Base-by-base conservation (phyloP, 345 rosid genomes). In the Lumnitzera racemosa region DNA sequence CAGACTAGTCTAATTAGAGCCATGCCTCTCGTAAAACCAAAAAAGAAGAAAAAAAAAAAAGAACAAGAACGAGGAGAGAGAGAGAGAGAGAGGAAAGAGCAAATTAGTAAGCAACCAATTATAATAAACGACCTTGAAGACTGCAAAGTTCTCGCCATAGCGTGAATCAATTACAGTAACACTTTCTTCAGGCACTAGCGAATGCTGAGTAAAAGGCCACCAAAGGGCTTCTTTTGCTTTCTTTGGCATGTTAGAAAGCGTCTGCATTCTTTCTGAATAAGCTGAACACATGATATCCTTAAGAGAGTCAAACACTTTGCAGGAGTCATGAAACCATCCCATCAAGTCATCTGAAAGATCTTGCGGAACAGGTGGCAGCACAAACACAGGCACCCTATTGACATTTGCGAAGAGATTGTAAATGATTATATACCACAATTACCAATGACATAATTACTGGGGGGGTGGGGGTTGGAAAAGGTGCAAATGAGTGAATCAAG, bases 121-220 rank as follows among this genome's bases (percentile, higher is more conserved):
- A 13, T 51, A 64, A 20, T 50, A 46, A 73, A 72, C 59, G 68
- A 90, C 97, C 97, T 94, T 82, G 75, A 79, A 90, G 41, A 94
- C 75, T 17, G 95, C 67, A 76, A 90, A 94, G 51, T 80, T 82
- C 84, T 94, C 99, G 46, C 99, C 99, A 69, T 74, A 83, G 17
- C 97, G 83, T 55, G 97, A 90, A 81, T 94, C 99, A 73, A 94
- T 90, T 41, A 90, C 87, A 31, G 95, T 84, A 65, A 90, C 83
- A 66, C 43, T 63, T 55, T 69, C 83, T 73, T 87, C 79, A 12
- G 81, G 80, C 36, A 94, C 86, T 68, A 83, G 83, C 59, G 73
- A 76, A 76, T 94, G 99, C 75, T 94, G 96, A 78, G 99, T 90
- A 74, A 90, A 90, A 7, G 99, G 97, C 99, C 99, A 88, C 97